Evolutionary conservation across 768 basidiomycete genomes (phyloP).

Genomic region (Russula ochroleuca): DNA sequence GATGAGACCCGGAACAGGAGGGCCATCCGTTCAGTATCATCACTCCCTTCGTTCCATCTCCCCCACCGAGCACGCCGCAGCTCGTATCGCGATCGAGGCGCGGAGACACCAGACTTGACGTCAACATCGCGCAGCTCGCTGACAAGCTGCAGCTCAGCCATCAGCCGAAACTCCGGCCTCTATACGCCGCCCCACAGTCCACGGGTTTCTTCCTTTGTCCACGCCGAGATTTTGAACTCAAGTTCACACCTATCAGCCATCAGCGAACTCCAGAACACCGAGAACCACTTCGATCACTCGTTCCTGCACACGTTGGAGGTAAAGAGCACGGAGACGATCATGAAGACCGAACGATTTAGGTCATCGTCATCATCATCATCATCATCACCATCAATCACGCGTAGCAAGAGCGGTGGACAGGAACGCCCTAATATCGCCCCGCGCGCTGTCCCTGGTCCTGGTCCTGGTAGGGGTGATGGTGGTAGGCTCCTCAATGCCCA

Average conservation of each 20-base stretch:
- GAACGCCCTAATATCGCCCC: background rate
- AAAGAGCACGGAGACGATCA: constrained; percentile 6
- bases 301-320: background rate
- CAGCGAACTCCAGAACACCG: constrained; percentile 13
- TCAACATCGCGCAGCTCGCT: constrained; percentile 34
- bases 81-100: constrained; percentile 3
- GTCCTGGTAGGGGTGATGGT: no score
- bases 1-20: constrained; percentile 4
- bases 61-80: background rate
- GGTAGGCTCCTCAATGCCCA: background rate
- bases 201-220: background rate
- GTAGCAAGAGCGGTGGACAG: constrained; percentile 1
- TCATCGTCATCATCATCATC: constrained; percentile 5
- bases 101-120: constrained; percentile 17
- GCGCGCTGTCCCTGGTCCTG: background rate
- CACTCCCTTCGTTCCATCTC: constrained; percentile 15
- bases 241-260: constrained; percentile 19
- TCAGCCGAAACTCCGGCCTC: constrained; percentile 10
- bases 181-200: constrained; percentile 29
- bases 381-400: constrained; percentile 3
- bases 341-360: background rate
- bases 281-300: background rate
- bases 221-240: background rate
- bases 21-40: constrained; percentile 1
- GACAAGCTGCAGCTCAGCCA: constrained; percentile 19